Conservation (phyloP, 148 eudicot species). For the Spergularia bocconei region DNA sequence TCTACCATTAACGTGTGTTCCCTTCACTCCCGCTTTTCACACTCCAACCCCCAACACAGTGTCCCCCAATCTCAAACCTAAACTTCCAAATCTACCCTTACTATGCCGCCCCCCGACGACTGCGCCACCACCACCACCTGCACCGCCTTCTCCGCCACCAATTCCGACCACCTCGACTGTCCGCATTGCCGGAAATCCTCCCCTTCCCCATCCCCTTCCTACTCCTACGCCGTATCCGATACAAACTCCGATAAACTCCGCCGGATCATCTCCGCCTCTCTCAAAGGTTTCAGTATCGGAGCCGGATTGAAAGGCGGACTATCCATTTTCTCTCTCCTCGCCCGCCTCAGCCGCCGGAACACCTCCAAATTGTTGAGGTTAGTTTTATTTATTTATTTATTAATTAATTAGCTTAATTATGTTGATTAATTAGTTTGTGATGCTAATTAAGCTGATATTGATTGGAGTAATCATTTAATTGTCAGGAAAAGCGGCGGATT, state of each 20-base stretch:
- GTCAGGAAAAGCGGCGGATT: constrained; percentile 50
- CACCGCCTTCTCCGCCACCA: background rate
- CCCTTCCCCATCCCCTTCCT: constrained; percentile 43
- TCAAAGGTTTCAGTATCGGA: constrained; percentile 83
- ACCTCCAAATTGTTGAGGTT: constrained; percentile 42
- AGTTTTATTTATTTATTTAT: background rate
- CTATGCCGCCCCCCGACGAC: constrained; percentile 15
- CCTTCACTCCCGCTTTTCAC: background rate
- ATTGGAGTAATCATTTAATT: too few relatives aligned
- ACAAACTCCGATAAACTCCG: constrained; percentile 49
- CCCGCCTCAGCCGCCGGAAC: constrained; percentile 70
- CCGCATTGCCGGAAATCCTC: constrained; percentile 41
- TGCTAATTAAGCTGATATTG: too few relatives aligned
- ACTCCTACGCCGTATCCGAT: constrained; percentile 47
- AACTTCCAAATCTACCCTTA: background rate
- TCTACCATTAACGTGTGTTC: too few relatives aligned
- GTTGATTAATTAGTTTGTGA: background rate
- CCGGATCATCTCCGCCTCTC: constrained; percentile 54
- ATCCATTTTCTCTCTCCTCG: constrained; percentile 71
- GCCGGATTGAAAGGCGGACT: constrained; percentile 95
- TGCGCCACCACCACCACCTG: constrained; percentile 7
- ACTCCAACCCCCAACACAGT: too few relatives aligned
- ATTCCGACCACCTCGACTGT: constrained; percentile 26
- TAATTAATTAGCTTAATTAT: background rate
- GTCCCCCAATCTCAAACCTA: background rate